These are phyloP conservation scores for Cornus kousa DNA, from an alignment of 148 eudicot species.

Conservation along the genomic window DNA sequence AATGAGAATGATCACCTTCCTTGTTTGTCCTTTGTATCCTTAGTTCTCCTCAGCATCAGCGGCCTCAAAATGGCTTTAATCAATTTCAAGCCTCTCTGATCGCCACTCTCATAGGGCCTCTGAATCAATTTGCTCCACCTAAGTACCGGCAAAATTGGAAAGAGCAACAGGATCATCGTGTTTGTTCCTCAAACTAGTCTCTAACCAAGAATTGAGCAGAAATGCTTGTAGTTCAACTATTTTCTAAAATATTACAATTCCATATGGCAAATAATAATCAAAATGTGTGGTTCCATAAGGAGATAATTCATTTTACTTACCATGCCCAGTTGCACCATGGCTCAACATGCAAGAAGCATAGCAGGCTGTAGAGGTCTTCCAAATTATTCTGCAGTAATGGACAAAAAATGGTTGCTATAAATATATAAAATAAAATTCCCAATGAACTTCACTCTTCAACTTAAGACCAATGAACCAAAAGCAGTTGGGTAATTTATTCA, in stretches of 20 bases:
- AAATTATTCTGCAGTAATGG: constrained; percentile 55
- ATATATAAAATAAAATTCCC: neutral
- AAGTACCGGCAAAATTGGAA: neutral
- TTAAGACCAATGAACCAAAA: neutral
- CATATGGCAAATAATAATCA: neutral
- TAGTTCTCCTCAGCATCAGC: constrained; percentile 69
- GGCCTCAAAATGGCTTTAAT: constrained; percentile 60
- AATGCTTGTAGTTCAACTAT: neutral
- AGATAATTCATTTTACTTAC: constrained; percentile 25
- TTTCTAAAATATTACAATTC: neutral
- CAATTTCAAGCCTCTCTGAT: constrained; percentile 49
- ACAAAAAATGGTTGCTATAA: neutral
- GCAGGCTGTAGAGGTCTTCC: constrained; percentile 67
- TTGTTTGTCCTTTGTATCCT: constrained; percentile 57
- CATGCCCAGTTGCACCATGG: constrained; percentile 81
- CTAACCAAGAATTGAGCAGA: neutral
- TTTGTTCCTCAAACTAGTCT: neutral
- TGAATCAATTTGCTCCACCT: constrained; percentile 65
- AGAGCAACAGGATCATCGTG: neutral
- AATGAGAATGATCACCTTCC: constrained; percentile 47
- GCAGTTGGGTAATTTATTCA: neutral
- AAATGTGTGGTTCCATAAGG: neutral
- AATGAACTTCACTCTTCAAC: neutral
- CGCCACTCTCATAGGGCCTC: constrained; percentile 64
- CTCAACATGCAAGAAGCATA: constrained; percentile 70